A percentile compares a stretch with the other conserved stretches of the same genome.
These are phyloP conservation scores for Cytospora piceae DNA, from an alignment of 2,329 filamentous ascomycete genomes.

Conservation along the genomic window DNA sequence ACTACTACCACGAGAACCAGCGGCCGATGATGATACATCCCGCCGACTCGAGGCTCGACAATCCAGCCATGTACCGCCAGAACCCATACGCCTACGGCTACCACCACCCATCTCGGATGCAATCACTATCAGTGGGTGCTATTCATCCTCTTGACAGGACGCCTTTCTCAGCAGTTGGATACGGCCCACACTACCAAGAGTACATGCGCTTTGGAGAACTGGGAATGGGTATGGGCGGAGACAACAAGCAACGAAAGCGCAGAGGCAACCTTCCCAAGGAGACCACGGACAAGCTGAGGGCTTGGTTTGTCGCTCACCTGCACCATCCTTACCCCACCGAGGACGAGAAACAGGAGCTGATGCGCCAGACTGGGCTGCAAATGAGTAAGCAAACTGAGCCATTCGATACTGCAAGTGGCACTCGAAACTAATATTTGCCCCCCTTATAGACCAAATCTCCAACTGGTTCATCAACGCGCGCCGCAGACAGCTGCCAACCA, in stretches of 20 bases:
- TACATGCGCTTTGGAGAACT: constrained; percentile 48
- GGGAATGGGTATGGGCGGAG: constrained; percentile 43
- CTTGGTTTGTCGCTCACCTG: constrained; percentile 79
- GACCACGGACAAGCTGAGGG: constrained; percentile 77
- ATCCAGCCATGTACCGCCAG: constrained; percentile 40
- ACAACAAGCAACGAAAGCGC: constrained; percentile 62
- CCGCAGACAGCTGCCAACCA: constrained; percentile 64
- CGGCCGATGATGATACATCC: constrained; percentile 37
- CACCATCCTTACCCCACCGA: constrained; percentile 85
- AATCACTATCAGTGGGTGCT: constrained; percentile 52
- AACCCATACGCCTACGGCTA: constrained; percentile 44
- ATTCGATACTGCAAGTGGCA: constrained; percentile 18
- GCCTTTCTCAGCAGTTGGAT: constrained; percentile 48
- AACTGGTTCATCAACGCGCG: constrained; percentile 84
- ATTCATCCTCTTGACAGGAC: constrained; percentile 48
- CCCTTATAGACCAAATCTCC: constrained; percentile 64
- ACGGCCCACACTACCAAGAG: constrained; percentile 47
- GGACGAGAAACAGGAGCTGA: constrained; percentile 83
- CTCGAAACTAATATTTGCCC: constrained; percentile 16
- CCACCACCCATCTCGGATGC: constrained; percentile 49
- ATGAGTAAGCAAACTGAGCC: constrained; percentile 64
- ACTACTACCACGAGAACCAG: constrained; percentile 38
- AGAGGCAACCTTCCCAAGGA: constrained; percentile 90
- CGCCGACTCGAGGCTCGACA: constrained; percentile 40
- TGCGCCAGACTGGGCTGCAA: constrained; percentile 74